Evolutionary conservation across 2,329 filamentous ascomycete species (phyloP).

Genomic region (Diaporthe aspalathi): DNA sequence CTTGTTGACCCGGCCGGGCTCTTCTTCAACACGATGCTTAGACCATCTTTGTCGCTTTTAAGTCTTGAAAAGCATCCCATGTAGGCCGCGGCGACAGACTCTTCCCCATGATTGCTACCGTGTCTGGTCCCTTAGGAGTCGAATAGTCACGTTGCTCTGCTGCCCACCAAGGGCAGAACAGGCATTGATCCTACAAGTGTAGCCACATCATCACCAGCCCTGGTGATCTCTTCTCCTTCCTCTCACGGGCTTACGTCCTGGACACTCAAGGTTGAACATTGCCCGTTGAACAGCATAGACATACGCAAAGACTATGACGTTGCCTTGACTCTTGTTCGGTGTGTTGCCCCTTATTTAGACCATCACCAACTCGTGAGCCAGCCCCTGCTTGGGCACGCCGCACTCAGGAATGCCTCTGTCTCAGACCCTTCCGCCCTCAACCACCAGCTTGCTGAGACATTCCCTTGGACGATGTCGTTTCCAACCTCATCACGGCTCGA

Average conservation of each 20-base stretch:
- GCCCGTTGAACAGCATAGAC: no score
- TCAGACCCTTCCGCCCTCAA: conserved; percentile 22
- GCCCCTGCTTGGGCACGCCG: conserved; percentile 25
- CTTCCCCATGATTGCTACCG: no score
- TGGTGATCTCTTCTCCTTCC: neutral
- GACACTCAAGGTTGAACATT: neutral
- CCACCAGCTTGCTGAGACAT: conserved; percentile 16
- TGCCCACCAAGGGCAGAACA: neutral
- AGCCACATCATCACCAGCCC: neutral
- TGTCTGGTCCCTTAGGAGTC: neutral
- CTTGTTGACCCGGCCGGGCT: neutral
- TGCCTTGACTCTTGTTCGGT: neutral
- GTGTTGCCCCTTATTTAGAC: neutral
- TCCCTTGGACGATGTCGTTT: neutral
- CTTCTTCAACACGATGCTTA: neutral
- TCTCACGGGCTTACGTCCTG: neutral
- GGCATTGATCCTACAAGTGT: no score
- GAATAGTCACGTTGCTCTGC: neutral
- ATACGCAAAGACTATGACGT: neutral
- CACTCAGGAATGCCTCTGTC: conserved; percentile 37
- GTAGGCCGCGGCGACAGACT: neutral
- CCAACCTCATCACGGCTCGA: conserved; percentile 38
- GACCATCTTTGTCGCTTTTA: neutral
- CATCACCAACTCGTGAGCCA: neutral
- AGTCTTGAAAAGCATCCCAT: neutral